Base-by-base conservation (phyloP, 305 asterid genomes). In the Striga hermonthica region DNA sequence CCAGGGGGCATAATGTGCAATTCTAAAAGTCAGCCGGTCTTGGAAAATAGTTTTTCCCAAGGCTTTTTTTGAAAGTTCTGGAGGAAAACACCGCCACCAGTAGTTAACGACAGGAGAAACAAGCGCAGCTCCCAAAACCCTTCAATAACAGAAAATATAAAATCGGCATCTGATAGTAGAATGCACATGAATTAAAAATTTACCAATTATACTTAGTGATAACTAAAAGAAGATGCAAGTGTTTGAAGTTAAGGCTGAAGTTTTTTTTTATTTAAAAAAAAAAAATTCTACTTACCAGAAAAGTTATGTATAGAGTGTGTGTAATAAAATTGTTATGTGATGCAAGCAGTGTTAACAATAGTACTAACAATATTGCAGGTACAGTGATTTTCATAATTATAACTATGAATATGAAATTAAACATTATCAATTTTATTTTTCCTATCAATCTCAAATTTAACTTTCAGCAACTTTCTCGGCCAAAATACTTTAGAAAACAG, bases 61-160 rank as follows among this genome's bases (percentile, higher is more conserved):
- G 59, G 68, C 73, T 60, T 79, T 74, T 47, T 72, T 72, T 11
- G 81, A 64, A 28, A 85, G 66, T 11, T 75, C 36, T 36, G 84
- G 9, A 28, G 91, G 91, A 44, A 85, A 65, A 39, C 75, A 71
- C 43, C 69, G 71, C 91, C 88, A 82, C 88, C 88, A 85, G 62
- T 59, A 80, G 69, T 77, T 78, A 39, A 75, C 68, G 15, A 79
- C 41, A 9, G 91, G 91, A 60, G 70, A 81, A 10, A 84, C 88
- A 6, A 84, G 82, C 53, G 91, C 82, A 57, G 60, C 83, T 63
- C 91, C 88, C 1, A 82, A 63, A 63, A 84, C 38, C 80, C 87
- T 82, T 69, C 59, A 65, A 45, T 28, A 41, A 47, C 35, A 45
- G 28, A 56, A 40, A 38, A 15, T 13, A 12, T 22, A 1, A 22